Conservation (phyloP, 176 grass and related monocot genomes). For the Eleusine coracana region DNA sequence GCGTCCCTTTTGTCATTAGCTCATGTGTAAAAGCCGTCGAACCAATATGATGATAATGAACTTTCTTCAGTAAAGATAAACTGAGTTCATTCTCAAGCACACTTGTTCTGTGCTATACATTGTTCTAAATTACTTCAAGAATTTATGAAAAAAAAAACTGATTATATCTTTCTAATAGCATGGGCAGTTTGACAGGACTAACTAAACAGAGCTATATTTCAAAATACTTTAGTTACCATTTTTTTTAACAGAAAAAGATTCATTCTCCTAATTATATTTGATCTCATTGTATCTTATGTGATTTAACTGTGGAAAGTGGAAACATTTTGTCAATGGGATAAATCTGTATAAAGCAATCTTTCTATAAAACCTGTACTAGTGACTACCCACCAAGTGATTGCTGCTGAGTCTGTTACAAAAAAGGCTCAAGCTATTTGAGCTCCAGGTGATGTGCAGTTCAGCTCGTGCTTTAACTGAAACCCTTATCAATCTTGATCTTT, state of each 20-base stretch:
- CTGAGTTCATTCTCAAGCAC: background rate
- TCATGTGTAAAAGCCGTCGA: background rate
- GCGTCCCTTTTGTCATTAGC: background rate
- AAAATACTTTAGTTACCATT: background rate
- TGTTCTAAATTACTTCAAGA: background rate
- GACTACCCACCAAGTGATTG: background rate
- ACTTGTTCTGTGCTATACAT: background rate
- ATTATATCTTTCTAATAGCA: background rate
- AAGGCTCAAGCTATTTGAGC: background rate
- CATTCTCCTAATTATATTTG: background rate
- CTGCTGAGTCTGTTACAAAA: background rate
- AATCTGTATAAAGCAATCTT: slow-evolving; percentile 5
- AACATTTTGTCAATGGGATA: background rate
- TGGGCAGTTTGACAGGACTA: background rate
- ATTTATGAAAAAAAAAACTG: background rate
- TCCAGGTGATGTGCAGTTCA: background rate
- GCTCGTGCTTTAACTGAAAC: background rate
- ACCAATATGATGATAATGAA: background rate
- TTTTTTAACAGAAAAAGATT: no score
- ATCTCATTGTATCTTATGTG: background rate
- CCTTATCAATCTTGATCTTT: background rate
- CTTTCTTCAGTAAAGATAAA: background rate
- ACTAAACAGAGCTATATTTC: background rate
- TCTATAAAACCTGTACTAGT: background rate
- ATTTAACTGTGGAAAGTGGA: background rate